Evolutionary conservation across 164 flowering plant species (phyloP), one percentile per base, ranked within the genome.

Genomic region (Warburgia ugandensis): DNA sequence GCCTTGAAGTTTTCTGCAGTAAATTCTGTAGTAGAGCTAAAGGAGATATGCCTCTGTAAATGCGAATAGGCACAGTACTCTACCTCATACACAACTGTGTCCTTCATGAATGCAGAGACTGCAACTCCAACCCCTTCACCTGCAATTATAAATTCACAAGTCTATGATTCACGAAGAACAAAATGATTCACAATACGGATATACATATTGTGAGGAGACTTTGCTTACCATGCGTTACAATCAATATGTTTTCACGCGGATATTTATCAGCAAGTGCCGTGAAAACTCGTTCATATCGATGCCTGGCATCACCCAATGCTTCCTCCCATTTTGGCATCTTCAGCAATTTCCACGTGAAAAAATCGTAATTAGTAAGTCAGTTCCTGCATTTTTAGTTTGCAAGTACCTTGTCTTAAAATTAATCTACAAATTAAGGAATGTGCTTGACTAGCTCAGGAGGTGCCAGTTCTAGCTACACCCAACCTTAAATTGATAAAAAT

Each of bases 261-360:
- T 61, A 81, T 67, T 73, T 79, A 67, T 90, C 77, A 8, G 97
- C 95, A 47, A 90, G 85, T 13, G 73, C 75, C 50, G 32, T 56
- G 31, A 86, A 46, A 36, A 78, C 69, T 5, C 57, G n/a, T 29
- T 23, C 48, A 48, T 84, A 86, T 69, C 97, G 69, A 25, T 42
- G 48, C 50, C 88, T 73, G 20, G 81, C 74, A 30, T 44, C 79
- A 16, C 1, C 10, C 46, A 59, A 44, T 0, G 72, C 54, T 61
- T 90, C 97, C 63, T 66, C 82, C 91, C 91, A 90, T 45, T 59
- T 32, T 20, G 97, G 97, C 67, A 83, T 21, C 97, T 90, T 48
- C 21, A 50, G 12, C 11, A 63, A 29, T 54, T 32, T 13, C 45
- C 28, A n/a, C n/a, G n/a, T n/a, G n/a, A n/a, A n/a, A n/a, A n/a